A percentile compares a stretch with the other conserved stretches of the same genome.
Conservation (phyloP, 2,329 filamentous ascomycete species). For the Aspergillus neoniger region DNA sequence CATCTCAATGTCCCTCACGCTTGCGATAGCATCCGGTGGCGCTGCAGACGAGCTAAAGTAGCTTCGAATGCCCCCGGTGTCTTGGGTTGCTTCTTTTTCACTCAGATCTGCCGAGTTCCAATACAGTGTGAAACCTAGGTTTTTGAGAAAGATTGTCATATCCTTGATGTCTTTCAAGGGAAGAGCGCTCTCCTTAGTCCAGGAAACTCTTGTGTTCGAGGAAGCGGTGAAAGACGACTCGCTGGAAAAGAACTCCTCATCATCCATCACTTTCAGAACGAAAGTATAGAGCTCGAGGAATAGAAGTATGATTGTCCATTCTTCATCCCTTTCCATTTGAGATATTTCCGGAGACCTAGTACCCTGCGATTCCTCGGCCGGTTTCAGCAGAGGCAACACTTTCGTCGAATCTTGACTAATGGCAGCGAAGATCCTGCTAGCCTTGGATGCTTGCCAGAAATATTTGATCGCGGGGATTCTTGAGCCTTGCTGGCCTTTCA, state of each 20-base stretch:
- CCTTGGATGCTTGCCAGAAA: constrained; percentile 72
- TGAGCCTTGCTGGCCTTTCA: constrained; percentile 30
- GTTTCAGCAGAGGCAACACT: constrained; percentile 59
- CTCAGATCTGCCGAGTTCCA: constrained; percentile 73
- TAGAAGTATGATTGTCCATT: constrained; percentile 86
- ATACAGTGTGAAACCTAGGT: constrained; percentile 84
- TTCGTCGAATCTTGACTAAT: constrained; percentile 60
- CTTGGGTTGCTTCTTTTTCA: constrained; percentile 42
- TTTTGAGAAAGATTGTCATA: constrained; percentile 83
- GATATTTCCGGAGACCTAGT: constrained; percentile 23
- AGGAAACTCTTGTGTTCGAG: constrained; percentile 54
- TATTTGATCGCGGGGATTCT: constrained; percentile 72
- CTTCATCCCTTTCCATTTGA: constrained; percentile 56
- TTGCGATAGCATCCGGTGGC: constrained; percentile 25
- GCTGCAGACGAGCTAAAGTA: constrained; percentile 45
- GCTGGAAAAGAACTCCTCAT: constrained; percentile 85
- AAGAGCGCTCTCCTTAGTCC: constrained; percentile 67
- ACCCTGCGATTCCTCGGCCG: constrained; percentile 45
- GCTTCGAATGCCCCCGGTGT: constrained; percentile 47
- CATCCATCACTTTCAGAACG: constrained; percentile 87
- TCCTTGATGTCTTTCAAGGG: constrained; percentile 69
- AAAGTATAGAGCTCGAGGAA: constrained; percentile 96
- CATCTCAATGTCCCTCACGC: constrained; percentile 37
- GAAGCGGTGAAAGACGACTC: constrained; percentile 49
- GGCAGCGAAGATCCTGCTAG: constrained; percentile 58